phyloP scores from a whole-genome alignment of 169 alveolate species.

The Fabrea salina region DNA sequence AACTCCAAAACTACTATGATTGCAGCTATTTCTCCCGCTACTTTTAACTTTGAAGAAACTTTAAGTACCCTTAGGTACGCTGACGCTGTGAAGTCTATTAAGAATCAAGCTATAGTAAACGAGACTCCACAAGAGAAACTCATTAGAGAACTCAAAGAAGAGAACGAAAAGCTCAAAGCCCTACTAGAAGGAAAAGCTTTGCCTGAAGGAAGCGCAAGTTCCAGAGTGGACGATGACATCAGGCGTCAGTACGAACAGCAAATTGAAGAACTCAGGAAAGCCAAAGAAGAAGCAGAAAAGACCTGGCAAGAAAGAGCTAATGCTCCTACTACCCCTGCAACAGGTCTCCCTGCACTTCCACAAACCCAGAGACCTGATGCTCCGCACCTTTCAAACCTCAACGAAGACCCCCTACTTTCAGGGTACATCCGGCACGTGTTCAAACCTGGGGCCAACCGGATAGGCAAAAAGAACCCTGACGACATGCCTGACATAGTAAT shows the following conservation, averaged over 20 bases:
- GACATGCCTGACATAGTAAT: constrained; percentile 55
- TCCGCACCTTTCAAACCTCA: constrained; percentile 61
- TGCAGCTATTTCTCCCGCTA: constrained; percentile 89
- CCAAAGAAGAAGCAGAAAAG: constrained; percentile 21
- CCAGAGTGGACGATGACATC: constrained; percentile 1
- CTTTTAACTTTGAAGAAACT: constrained; percentile 87
- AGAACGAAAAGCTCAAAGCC: constrained; percentile 55
- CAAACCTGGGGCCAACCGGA: constrained; percentile 43
- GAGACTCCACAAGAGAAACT: constrained; percentile 87
- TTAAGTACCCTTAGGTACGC: constrained; percentile 87
- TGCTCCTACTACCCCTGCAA: background rate
- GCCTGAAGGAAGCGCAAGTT: background rate
- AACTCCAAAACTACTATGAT: constrained; percentile 88
- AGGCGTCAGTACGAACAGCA: background rate
- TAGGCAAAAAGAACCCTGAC: constrained; percentile 64
- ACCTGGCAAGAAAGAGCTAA: background rate
- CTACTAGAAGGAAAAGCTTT: background rate
- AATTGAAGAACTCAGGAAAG: constrained; percentile 15
- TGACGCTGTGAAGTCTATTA: constrained; percentile 86
- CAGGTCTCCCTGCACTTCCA: background rate
- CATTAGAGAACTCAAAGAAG: constrained; percentile 83
- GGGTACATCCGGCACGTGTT: constrained; percentile 59
- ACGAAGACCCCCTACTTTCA: constrained; percentile 72
- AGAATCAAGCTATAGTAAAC: constrained; percentile 86
- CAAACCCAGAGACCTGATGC: background rate